Percentiles rank a stretch among this genome's conserved stretches.
phyloP scores from a whole-genome alignment of 305 asterid genomes.

The Plantago rigida region DNA sequence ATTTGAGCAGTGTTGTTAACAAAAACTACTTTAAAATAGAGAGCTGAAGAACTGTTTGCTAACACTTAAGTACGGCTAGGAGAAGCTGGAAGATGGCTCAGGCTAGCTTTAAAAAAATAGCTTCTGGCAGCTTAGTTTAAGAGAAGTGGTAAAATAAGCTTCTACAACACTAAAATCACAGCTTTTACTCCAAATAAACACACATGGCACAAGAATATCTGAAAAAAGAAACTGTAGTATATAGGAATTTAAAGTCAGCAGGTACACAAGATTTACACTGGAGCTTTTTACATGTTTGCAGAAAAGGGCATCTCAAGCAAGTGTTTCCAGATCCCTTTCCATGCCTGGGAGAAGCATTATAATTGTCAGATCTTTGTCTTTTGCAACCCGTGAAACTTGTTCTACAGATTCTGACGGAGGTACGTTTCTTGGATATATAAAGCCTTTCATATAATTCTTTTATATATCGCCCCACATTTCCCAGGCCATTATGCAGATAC shows the following conservation, averaged over 20 bases:
- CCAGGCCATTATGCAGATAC: conserved; percentile 7
- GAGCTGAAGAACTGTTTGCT: background rate
- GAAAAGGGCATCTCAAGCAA: conserved; percentile 39
- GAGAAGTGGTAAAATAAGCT: background rate
- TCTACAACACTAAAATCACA: background rate
- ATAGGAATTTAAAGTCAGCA: background rate
- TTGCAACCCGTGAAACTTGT: conserved; percentile 42
- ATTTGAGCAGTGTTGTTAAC: background rate
- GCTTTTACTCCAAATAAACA: background rate
- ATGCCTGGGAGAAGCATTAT: conserved; percentile 59
- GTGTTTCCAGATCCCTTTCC: conserved; percentile 71
- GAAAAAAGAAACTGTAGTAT: background rate
- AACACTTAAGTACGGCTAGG: background rate
- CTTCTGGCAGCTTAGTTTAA: background rate
- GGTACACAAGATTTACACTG: background rate
- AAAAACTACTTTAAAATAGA: background rate
- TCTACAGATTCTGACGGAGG: conserved; percentile 49
- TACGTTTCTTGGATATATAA: conserved; percentile 31
- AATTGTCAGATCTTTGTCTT: conserved; percentile 67
- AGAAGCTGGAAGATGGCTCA: background rate
- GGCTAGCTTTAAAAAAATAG: background rate
- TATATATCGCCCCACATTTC: conserved; percentile 3
- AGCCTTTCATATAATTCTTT: conserved; percentile 5
- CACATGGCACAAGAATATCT: background rate
- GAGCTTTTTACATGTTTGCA: conserved; percentile 27